Conservation (phyloP, 305 asterid species). For the Fraxinus sp. region DNA sequence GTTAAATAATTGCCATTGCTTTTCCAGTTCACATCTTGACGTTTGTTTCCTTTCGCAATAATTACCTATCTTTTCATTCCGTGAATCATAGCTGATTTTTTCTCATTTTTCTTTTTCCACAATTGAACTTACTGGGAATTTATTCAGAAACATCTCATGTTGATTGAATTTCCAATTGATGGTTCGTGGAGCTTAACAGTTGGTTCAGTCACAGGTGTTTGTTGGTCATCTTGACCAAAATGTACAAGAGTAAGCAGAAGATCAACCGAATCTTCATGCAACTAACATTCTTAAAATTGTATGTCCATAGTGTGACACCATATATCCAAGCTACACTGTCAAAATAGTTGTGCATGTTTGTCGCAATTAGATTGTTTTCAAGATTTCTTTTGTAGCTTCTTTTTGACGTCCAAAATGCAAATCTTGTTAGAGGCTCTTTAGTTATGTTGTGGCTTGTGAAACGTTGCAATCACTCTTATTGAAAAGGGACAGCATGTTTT, state of each 20-base stretch:
- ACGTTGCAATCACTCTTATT: not conserved
- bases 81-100: not conserved
- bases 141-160: not conserved
- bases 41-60: not conserved
- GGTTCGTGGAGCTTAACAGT: not conserved
- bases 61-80: not conserved
- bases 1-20: not conserved
- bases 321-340: not conserved
- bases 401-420: not conserved
- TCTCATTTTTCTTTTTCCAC: not conserved
- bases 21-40: not conserved
- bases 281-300: not conserved
- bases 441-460: not conserved
- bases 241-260: not conserved
- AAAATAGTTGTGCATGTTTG: not conserved
- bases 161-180: not conserved
- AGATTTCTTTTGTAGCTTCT: not conserved
- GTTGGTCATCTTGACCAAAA: not conserved
- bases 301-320: not conserved
- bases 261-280: not conserved
- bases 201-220: not conserved
- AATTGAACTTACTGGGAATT: not conserved
- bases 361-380: not conserved
- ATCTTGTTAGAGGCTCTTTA: not conserved
- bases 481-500: not conserved